A percentile compares a stretch with the other conserved stretches of the same genome.
phyloP scores from a whole-genome alignment of 768 basidiomycete genomes.

The Termitomyces sp. region DNA sequence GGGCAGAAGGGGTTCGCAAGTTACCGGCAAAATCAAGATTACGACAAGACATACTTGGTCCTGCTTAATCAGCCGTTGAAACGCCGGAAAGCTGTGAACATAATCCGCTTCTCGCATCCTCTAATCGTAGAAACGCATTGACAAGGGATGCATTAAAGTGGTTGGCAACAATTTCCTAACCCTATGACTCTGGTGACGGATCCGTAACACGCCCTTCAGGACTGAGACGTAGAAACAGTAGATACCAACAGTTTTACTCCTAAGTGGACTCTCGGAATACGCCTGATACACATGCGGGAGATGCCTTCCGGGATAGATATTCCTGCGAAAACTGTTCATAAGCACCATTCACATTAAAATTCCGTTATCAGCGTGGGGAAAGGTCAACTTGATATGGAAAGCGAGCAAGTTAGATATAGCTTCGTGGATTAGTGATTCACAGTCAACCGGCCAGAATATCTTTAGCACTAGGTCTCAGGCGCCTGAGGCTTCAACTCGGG shows the following conservation, averaged over 20 bases:
- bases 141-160: background rate
- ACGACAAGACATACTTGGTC: background rate
- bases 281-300: background rate
- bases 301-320: background rate
- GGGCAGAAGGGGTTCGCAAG: background rate
- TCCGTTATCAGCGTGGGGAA: background rate
- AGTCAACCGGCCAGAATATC: background rate
- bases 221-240: background rate
- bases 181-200: background rate
- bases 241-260: background rate
- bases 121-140: background rate
- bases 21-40: background rate
- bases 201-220: background rate
- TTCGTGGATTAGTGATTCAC: background rate
- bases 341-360: background rate
- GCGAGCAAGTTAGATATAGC: background rate
- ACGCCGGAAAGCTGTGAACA: background rate
- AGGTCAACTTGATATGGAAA: background rate
- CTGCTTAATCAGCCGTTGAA: background rate
- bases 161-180: background rate
- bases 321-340: background rate
- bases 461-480: background rate
- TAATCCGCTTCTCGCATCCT: background rate
- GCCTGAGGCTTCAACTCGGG: background rate
- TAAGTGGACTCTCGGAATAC: background rate